Conservation (phyloP, 768 basidiomycete genomes). For the Lentinula sp. region DNA sequence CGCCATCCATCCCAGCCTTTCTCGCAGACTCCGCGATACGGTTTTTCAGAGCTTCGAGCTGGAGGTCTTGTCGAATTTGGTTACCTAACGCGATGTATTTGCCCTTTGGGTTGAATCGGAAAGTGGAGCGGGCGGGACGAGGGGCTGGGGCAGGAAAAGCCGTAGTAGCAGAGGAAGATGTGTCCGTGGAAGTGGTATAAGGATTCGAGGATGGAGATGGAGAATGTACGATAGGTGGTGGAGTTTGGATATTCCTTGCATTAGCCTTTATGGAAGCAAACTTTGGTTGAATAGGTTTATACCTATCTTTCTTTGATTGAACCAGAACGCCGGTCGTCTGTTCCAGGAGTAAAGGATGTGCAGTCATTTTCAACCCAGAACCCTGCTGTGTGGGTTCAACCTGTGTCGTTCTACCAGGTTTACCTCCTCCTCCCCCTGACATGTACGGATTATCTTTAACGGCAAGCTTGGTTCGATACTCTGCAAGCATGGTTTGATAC, state of each 20-base stretch:
- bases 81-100: conserved; percentile 78
- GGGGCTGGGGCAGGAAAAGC: no score
- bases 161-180: no score
- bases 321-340: conserved; percentile 42
- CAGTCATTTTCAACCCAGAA: conserved; percentile 84
- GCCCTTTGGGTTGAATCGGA: conserved; percentile 90
- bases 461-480: conserved; percentile 71
- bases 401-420: conserved; percentile 22
- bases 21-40: conserved; percentile 88
- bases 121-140: conserved; percentile 20
- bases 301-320: conserved; percentile 83
- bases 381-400: conserved; percentile 67
- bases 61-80: conserved; percentile 64
- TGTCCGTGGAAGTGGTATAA: conserved; percentile 58
- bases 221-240: conserved; percentile 30
- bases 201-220: conserved; percentile 58
- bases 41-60: conserved; percentile 88
- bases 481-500: conserved; percentile 79
- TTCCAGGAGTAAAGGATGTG: conserved; percentile 81
- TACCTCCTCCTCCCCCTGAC: conserved; percentile 9
- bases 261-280: conserved; percentile 96
- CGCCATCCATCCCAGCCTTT: conserved; percentile 93
- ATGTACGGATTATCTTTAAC: conserved; percentile 86
- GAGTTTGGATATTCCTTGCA: conserved; percentile 65
- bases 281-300: conserved; percentile 99